phyloP scores from a whole-genome alignment of 345 rosid genomes.

The Euphorbia pulcherrima region DNA sequence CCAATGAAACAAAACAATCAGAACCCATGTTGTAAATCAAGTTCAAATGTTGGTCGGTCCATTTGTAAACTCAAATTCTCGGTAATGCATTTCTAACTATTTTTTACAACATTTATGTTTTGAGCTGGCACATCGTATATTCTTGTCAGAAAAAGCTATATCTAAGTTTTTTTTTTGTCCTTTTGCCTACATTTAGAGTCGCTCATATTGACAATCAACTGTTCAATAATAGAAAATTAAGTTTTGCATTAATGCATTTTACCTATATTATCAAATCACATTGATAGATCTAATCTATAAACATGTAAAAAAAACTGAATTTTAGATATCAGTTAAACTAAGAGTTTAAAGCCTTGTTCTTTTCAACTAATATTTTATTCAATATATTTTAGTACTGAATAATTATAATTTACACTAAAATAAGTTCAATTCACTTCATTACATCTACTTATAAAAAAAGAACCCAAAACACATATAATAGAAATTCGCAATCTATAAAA shows the following conservation, averaged over 20 bases:
- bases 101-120: conserved; percentile 25
- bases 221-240: background rate
- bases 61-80: conserved; percentile 15
- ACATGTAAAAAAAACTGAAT: background rate
- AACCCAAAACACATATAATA: too few relatives aligned
- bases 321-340: background rate
- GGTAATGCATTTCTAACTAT: conserved; percentile 6
- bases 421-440: too few relatives aligned
- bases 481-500: too few relatives aligned
- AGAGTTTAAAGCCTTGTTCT: too few relatives aligned
- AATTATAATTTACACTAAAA: too few relatives aligned
- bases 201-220: background rate
- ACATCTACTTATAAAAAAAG: too few relatives aligned
- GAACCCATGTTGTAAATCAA: conserved; percentile 14
- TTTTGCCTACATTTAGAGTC: conserved; percentile 37
- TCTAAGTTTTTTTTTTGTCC: conserved; percentile 45
- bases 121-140: conserved; percentile 39
- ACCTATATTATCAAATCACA: background rate
- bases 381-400: too few relatives aligned
- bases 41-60: conserved; percentile 27
- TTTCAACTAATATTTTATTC: too few relatives aligned
- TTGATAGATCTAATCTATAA: background rate
- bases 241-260: too few relatives aligned
- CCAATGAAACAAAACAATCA: conserved; percentile 11
- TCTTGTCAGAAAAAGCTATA: conserved; percentile 32